Conservation (phyloP, 768 basidiomycete genomes). For the Austroboletus festivus region DNA sequence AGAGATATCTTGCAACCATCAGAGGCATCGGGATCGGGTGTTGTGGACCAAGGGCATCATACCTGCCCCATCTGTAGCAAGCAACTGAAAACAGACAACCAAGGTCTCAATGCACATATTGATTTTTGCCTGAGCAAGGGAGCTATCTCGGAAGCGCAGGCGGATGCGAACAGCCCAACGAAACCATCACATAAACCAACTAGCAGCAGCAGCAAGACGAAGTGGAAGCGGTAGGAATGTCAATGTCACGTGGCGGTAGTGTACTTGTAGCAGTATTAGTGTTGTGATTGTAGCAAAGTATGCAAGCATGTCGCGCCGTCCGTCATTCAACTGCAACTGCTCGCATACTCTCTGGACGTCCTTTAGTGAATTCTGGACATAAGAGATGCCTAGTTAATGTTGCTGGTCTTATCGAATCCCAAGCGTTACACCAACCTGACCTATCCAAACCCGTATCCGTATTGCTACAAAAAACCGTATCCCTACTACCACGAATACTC, state of each 20-base stretch:
- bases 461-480: constrained; percentile 47
- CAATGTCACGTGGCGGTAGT: constrained; percentile 18
- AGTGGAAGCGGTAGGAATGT: constrained; percentile 17
- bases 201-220: neutral
- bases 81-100: constrained; percentile 64
- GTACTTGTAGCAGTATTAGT: neutral
- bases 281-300: constrained; percentile 6
- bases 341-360: too few relatives aligned
- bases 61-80: constrained; percentile 73
- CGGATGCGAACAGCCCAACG: constrained; percentile 21
- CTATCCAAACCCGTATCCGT: constrained; percentile 38
- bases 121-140: constrained; percentile 84
- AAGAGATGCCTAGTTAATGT: constrained; percentile 1
- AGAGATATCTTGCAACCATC: neutral
- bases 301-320: constrained; percentile 25
- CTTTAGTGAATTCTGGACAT: neutral
- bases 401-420: neutral
- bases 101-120: constrained; percentile 79
- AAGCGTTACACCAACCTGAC: neutral
- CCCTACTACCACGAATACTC: constrained; percentile 45
- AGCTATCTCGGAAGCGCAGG: constrained; percentile 71
- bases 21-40: constrained; percentile 16
- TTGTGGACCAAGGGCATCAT: constrained; percentile 30
- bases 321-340: constrained; percentile 5
- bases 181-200: constrained; percentile 1